Base-by-base conservation (phyloP, 2,329 filamentous ascomycete genomes). In the Nemania serpens region DNA sequence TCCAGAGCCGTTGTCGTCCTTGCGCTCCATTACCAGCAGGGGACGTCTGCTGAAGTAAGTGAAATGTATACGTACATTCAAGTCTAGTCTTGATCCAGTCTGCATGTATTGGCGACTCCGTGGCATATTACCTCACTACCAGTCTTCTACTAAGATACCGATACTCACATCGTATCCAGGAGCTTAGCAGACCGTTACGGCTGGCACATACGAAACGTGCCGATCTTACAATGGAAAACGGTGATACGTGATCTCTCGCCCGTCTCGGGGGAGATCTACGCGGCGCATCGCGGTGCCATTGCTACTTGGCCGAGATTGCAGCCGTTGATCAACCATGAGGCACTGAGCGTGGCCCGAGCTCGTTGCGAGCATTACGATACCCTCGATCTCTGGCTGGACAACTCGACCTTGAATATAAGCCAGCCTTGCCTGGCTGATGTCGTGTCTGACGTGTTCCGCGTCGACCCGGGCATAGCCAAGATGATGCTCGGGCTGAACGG, bases 291-390 rank as follows among this genome's bases (percentile, higher is more conserved):
- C 15, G 46, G 51, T 34, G 22, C 41, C 36, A 45, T 49, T n/a
- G 50, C 37, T 11, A 36, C 33, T 34, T 65, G 58, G 63, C 61
- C 61, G 42, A 53, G 18, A 20, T 36, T 65, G 43, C 52, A 22
- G 22, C 61, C 61, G 54, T 37, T 65, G 37, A 61, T 65, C 55
- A 65, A 65, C 34, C 52, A 50, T 22, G 61, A 65, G 53, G 61
- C 63, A 9, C 47, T 65, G 9, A 34, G 25, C 18, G 58, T 50
- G 17, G 61, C 61, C 12, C 43, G 48, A 13, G 12, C 47, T 9
- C 18, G 36, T 22, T 61, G 57, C 34, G 46, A 36, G 43, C 54
- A 43, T 47, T 61, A 58, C 45, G 52, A 61, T 5, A 39, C 50
- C 13, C 12, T 65, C 7, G 61, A 65, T 22, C 57, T 65, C 42